Percentiles rank a stretch among this genome's conserved stretches.
phyloP scores from a whole-genome alignment of 805 yeast genomes.

The Komagataella phaffii region DNA sequence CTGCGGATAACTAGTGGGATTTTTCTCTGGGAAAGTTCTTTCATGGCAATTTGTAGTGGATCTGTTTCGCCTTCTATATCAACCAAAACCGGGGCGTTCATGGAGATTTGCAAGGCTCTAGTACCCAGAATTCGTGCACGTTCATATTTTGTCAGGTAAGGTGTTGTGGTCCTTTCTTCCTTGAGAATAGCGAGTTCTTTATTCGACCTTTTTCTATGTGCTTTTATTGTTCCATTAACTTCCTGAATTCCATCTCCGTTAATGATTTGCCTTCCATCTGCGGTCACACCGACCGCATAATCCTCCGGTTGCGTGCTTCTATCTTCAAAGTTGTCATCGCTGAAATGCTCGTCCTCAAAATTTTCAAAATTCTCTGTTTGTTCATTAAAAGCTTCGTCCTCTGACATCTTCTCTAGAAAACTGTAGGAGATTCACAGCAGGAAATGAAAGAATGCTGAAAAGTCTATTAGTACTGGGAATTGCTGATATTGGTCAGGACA shows the following conservation, averaged over 20 bases:
- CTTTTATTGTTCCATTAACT: constrained; percentile 31
- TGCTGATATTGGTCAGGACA: background rate
- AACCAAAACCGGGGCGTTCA: constrained; percentile 97
- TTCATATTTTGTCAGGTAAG: constrained; percentile 98
- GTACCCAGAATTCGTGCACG: constrained; percentile 97
- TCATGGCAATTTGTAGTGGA: constrained; percentile 95
- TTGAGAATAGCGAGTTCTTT: constrained; percentile 80
- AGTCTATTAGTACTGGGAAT: too few species aligned
- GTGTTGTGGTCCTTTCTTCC: constrained; percentile 87
- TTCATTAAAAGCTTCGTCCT: constrained; percentile 52
- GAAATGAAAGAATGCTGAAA: background rate
- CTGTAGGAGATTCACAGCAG: background rate
- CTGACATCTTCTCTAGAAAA: constrained; percentile 26
- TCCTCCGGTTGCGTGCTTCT: constrained; percentile 30
- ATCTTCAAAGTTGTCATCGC: constrained; percentile 19
- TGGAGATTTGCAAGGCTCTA: constrained; percentile 91
- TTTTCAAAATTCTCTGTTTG: constrained; percentile 62
- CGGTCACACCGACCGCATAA: constrained; percentile 17
- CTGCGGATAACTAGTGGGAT: constrained; percentile 93
- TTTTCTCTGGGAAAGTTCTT: constrained; percentile 87
- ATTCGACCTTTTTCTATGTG: constrained; percentile 43
- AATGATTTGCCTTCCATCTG: constrained; percentile 64
- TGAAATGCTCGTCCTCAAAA: constrained; percentile 66
- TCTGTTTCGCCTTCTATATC: constrained; percentile 99
- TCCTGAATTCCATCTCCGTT: constrained; percentile 46